A percentile compares a stretch with the other conserved stretches of the same genome.
Evolutionary conservation across 148 eudicot species (phyloP).

Genomic region (Nyssa sinensis): DNA sequence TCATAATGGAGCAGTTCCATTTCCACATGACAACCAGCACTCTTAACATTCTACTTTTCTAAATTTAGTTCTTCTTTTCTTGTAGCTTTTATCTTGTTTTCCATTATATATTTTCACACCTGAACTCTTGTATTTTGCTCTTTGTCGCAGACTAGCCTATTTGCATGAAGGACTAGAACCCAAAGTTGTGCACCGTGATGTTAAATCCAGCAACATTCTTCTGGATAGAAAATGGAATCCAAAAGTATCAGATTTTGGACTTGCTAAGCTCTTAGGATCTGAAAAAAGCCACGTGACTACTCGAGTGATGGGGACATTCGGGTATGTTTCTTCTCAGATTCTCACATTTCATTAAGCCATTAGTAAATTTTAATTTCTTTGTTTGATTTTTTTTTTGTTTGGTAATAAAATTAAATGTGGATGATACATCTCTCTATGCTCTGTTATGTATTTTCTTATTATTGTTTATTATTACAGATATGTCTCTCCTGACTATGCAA

Average conservation of each 20-base stretch:
- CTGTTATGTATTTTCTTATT: neutral
- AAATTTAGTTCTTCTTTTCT: neutral
- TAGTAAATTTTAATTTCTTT: too few relatives aligned
- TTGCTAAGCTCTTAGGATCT: slow-evolving; percentile 88
- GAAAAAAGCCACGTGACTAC: slow-evolving; percentile 92
- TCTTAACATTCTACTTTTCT: neutral
- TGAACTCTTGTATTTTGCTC: neutral
- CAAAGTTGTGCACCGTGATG: slow-evolving; percentile 97
- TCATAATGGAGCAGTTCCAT: neutral
- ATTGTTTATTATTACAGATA: slow-evolving; percentile 43
- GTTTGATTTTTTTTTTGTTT: too few relatives aligned
- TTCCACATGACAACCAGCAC: neutral
- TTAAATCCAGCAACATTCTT: slow-evolving; percentile 92
- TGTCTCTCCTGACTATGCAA: slow-evolving; percentile 97
- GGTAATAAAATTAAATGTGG: neutral
- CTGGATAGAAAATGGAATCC: slow-evolving; percentile 82
- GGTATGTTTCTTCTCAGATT: slow-evolving; percentile 45
- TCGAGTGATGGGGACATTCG: slow-evolving; percentile 97
- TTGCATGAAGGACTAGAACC: slow-evolving; percentile 98
- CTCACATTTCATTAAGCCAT: neutral
- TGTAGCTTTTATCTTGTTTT: neutral
- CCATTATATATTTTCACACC: neutral
- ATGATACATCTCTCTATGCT: neutral
- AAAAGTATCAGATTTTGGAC: slow-evolving; percentile 93
- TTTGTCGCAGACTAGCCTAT: slow-evolving; percentile 64